Evolutionary conservation across 345 rosid genomes (phyloP), one percentile per base, ranked within the genome.

Genomic region (Populus deltoides): DNA sequence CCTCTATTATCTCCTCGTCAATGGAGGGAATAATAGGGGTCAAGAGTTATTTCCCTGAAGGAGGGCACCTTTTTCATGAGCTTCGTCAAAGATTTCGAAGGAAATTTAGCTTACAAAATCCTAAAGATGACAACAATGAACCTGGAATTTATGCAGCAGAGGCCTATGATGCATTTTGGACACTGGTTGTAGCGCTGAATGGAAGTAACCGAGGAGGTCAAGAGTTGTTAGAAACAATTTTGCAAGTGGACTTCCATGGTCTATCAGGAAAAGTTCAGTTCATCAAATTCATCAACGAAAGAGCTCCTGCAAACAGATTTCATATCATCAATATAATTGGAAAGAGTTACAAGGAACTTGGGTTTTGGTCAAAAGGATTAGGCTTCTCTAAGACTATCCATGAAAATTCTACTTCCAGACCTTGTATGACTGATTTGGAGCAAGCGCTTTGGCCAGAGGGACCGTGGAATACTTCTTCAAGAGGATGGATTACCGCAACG

Each of bases 1-100:
- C 71, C 35, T 41, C 65, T 18, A 77, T 79, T 6, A 36, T 57
- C 39, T 63, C 77, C 8, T 66, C 81, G 6, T 63, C 78, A 17
- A 76, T 74, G 79, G 72, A 81, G 77, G 87, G 87, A 36, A 36
- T 81, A 73, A 1, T 84, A 35, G 83, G 81, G 22, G 71, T 84
- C 62, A 81, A 29, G 69, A 74, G 68, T 61, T 67, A 79, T 51
- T 53, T 75, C 47, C 63, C 71, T 0, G 59, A 65, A 24, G n/a
- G 6, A 1, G 49, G 8, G 8, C 63, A 25, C 2, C 69, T 1
- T 15, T 76, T 68, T 24, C 49, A 38, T 20, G 66, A 79, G 2
- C 76, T 84, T 22, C 25, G 1, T 9, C 18, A 1, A 3, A 70
- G 74, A 61, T 84, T 84, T 71, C 29, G 71, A 4, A 35, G 9